Evolutionary conservation across 139 green algal genomes (phyloP).

Genomic region (Coelastrella sp.): DNA sequence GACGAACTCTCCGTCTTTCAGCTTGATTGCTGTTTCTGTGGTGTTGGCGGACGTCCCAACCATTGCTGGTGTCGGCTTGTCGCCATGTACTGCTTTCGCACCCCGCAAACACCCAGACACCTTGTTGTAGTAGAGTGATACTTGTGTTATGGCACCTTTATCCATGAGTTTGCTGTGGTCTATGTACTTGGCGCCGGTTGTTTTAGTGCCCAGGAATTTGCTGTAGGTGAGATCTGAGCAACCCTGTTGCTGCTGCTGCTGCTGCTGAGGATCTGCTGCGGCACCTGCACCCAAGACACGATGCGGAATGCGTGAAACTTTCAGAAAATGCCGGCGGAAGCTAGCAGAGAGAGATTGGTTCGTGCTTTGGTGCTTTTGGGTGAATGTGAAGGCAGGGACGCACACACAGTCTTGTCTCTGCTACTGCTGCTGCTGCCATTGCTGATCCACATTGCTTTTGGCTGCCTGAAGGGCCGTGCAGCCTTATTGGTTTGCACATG

Average conservation of each 20-base stretch:
- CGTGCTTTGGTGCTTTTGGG: too few relatives aligned
- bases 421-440: not conserved
- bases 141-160: conserved; percentile 1
- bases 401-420: not conserved
- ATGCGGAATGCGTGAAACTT: not conserved
- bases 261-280: not conserved
- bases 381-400: not conserved
- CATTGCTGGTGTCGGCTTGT: not conserved
- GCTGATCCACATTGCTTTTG: too few relatives aligned
- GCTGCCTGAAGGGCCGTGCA: too few relatives aligned
- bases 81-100: not conserved
- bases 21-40: not conserved
- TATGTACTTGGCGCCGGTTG: not conserved
- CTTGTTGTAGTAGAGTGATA: conserved; percentile 21
- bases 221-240: not conserved
- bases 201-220: not conserved
- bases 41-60: conserved; percentile 19
- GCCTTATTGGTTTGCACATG: too few relatives aligned
- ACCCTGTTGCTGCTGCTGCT: not conserved
- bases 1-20: conserved; percentile 13
- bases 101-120: not conserved
- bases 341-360: too few relatives aligned
- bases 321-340: too few relatives aligned
- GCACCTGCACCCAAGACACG: too few relatives aligned
- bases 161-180: not conserved